These are phyloP conservation scores for Cystofilobasidium bisporidii DNA, from an alignment of 768 basidiomycete species.

Conservation along the genomic window DNA sequence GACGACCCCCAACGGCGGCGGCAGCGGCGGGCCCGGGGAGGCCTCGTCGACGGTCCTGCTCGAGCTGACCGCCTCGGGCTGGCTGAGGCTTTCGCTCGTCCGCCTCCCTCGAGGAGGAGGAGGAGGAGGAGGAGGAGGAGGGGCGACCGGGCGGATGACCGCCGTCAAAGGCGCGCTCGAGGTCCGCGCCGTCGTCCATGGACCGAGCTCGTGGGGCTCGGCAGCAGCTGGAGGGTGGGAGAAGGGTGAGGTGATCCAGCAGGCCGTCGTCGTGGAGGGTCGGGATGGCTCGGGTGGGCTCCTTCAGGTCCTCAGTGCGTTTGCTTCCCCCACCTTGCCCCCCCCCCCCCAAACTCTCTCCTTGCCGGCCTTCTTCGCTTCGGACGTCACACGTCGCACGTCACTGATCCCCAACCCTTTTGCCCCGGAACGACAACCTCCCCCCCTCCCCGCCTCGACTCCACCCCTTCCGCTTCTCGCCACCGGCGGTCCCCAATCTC, in stretches of 20 bases:
- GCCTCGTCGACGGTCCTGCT: conserved; percentile 5
- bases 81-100: conserved; percentile 9
- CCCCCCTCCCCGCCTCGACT: background rate
- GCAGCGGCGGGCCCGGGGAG: too few species aligned
- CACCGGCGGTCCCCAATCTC: background rate
- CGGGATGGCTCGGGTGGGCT: background rate
- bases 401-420: background rate
- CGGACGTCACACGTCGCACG: background rate
- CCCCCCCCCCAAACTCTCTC: too few species aligned
- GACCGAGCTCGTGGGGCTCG: too few species aligned
- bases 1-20: too few species aligned
- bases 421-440: too few species aligned
- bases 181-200: too few species aligned
- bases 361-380: background rate
- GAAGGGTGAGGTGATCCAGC: conserved; percentile 23
- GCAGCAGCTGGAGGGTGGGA: conserved; percentile 1
- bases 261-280: conserved; percentile 5
- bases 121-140: background rate
- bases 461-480: background rate
- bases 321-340: too few species aligned
- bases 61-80: conserved; percentile 15
- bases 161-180: conserved; percentile 8
- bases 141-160: background rate
- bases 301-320: conserved; percentile 20
- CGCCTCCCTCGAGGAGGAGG: background rate